Base-by-base conservation (phyloP, 345 rosid genomes). In the Salix viminalis region DNA sequence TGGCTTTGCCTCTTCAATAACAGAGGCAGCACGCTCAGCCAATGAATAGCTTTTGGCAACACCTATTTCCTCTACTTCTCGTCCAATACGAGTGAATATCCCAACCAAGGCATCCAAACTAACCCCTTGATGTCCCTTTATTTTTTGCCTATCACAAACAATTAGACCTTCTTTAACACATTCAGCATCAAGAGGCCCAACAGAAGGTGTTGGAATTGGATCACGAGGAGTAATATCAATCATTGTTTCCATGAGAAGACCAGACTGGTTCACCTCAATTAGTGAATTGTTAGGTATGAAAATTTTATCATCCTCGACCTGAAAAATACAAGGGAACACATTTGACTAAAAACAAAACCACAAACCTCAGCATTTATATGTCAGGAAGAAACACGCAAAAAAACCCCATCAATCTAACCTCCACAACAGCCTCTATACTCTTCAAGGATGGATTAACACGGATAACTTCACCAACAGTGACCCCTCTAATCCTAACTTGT, bases 301-400 rank as follows among this genome's bases (percentile, higher is more conserved):
- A 73, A 88, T 90, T 79, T 96, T 94, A 79, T 96, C 97, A 90
- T 96, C 98, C 82, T 96, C 99, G 73, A 96, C 89, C 99, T 94
- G 79, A 56, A 79, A 80, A 67, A 67, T 62, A 16, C 41, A 66
- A 67, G 21, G 50, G 15, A 28, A 39, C 14, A 36, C 24, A 65
- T 67, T 52, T 71, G 36, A 71, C 37, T n/a, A 74, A 80, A 24
- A 34, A 24, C 46, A 15, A 75, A 52, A 70, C 37, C 13, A 32
- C 30, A 9, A 10, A 70, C 0, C 34, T 41, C 15, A 66, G 54
- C 1, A 76, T 34, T n/a, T 18, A 37, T 34, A 6, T 37, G 23
- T 52, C 32, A 41, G 30, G 30, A 44, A 23, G 24, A n/a, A 64
- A 61, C 30, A 48, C 39, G 36, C 36, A 69, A 26, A 54, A 52